These are phyloP conservation scores for Trichoderma brevicompactum DNA, from an alignment of 2,329 filamentous ascomycete genomes.

Conservation along the genomic window DNA sequence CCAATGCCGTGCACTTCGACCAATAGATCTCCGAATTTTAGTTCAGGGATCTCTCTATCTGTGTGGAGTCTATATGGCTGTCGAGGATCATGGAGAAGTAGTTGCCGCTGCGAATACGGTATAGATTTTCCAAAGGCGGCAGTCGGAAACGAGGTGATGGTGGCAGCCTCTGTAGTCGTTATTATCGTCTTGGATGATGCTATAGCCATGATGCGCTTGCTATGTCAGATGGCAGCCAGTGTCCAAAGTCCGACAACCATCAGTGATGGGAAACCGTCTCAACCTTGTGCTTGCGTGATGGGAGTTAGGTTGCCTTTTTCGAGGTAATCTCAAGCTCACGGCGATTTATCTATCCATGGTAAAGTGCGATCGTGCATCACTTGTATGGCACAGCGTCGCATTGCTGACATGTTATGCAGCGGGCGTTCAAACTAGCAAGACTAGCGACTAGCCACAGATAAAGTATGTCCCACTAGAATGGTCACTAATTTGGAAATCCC, in stretches of 20 bases:
- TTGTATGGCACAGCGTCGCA: background rate
- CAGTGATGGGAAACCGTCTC: background rate
- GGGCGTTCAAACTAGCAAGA: background rate
- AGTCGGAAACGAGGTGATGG: background rate
- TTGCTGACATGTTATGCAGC: constrained; percentile 5
- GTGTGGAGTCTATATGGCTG: constrained; percentile 25
- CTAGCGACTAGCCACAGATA: background rate
- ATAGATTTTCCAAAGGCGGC: background rate
- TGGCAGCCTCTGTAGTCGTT: constrained; percentile 5
- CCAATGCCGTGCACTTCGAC: constrained; percentile 24
- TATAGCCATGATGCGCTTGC: background rate
- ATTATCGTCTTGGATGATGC: constrained; percentile 11
- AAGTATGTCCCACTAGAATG: background rate
- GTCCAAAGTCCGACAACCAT: background rate
- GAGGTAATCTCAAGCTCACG: background rate
- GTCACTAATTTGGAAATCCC: background rate
- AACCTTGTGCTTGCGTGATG: constrained; percentile 13
- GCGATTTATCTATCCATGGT: constrained; percentile 8
- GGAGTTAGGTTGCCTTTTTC: background rate
- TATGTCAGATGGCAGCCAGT: background rate
- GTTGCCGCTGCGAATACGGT: constrained; percentile 14
- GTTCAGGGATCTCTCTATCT: constrained; percentile 7
- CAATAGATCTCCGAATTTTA: constrained; percentile 27
- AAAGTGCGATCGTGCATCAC: background rate
- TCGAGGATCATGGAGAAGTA: constrained; percentile 15